These are phyloP conservation scores for Blepharisma stoltei DNA, from an alignment of 73 alveolate species.

Conservation along the genomic window DNA sequence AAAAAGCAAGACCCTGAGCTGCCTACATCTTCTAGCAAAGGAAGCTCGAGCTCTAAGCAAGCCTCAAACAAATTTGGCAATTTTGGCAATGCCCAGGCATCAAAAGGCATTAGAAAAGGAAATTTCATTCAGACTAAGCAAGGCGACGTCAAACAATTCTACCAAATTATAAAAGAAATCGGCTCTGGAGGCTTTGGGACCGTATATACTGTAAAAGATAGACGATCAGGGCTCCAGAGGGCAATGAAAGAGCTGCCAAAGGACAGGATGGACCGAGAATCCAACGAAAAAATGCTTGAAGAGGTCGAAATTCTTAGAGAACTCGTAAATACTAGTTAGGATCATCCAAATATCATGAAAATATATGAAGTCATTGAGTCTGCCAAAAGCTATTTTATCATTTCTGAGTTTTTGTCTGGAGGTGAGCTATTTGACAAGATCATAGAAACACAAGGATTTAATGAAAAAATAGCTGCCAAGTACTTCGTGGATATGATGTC, in stretches of 20 bases:
- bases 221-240: constrained; percentile 38
- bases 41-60: too few relatives aligned
- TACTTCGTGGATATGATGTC: constrained; percentile 42
- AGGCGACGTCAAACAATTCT: constrained; percentile 48
- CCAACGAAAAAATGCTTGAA: constrained; percentile 42
- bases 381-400: background rate
- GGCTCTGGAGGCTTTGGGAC: constrained; percentile 61
- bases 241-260: constrained; percentile 60
- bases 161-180: constrained; percentile 37
- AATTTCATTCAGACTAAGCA: constrained; percentile 53
- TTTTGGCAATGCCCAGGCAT: background rate
- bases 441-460: background rate
- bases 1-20: too few relatives aligned
- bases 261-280: constrained; percentile 27
- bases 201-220: constrained; percentile 41
- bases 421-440: constrained; percentile 23
- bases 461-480: constrained; percentile 1
- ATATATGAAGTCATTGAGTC: constrained; percentile 4
- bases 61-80: too few relatives aligned
- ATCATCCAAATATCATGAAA: constrained; percentile 27
- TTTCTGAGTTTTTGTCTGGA: constrained; percentile 16
- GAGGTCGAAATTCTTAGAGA: constrained; percentile 48
- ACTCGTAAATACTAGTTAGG: background rate
- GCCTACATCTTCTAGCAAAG: too few relatives aligned
- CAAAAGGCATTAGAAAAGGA: constrained; percentile 12